Conservation (phyloP, 345 rosid genomes). For the Erysimum cheiranthoides region DNA sequence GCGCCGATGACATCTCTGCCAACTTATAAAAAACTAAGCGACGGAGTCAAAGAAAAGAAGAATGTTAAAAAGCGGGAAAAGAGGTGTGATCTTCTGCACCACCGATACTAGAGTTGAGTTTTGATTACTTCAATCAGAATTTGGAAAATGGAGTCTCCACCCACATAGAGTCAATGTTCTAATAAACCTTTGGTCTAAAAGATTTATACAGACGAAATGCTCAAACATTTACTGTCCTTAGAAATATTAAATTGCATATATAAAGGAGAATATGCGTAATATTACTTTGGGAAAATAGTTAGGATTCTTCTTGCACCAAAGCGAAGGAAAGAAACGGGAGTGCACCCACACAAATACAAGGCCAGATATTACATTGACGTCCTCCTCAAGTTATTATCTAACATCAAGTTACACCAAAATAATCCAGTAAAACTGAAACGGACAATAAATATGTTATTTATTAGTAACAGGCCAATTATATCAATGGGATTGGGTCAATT, state of each 20-base stretch:
- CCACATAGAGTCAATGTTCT: background rate
- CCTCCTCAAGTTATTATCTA: background rate
- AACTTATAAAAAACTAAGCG: background rate
- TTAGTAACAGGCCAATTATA: slow-evolving; percentile 4
- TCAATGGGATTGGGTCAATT: background rate
- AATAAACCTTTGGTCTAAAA: background rate
- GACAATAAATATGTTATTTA: slow-evolving; percentile 1
- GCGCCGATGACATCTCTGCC: slow-evolving; percentile 56
- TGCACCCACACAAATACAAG: slow-evolving; percentile 6
- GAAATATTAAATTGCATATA: background rate
- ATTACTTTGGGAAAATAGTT: background rate
- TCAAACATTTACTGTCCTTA: background rate
- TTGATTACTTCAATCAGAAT: background rate
- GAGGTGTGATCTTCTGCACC: background rate
- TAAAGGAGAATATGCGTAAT: background rate
- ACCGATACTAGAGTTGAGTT: slow-evolving; percentile 1
- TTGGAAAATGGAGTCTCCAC: background rate
- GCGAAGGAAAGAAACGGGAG: background rate
- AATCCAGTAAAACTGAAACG: background rate
- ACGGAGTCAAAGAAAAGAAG: background rate
- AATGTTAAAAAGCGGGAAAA: slow-evolving; percentile 16
- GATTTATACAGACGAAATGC: background rate
- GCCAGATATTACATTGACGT: slow-evolving; percentile 17
- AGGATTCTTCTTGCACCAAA: slow-evolving; percentile 15
- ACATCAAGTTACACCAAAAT: slow-evolving; percentile 25